These are phyloP conservation scores for Aureobasidium pullulans DNA, from an alignment of 2,329 filamentous ascomycete species.

Conservation along the genomic window DNA sequence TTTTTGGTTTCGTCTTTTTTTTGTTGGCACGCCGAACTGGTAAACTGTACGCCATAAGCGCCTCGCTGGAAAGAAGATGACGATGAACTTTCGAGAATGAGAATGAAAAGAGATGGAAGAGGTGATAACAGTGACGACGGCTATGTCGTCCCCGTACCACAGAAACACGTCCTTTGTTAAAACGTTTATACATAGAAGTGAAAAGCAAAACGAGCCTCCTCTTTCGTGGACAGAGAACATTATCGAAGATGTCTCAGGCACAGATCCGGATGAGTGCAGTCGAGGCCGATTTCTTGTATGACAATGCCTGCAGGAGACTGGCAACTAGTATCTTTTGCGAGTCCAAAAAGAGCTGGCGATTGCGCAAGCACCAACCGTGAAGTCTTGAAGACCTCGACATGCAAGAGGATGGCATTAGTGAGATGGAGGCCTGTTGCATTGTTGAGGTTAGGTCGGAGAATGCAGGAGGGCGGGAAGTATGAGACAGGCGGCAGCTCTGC, in stretches of 20 bases:
- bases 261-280: neutral
- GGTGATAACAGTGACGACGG: neutral
- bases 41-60: constrained; percentile 3
- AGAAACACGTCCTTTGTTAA: neutral
- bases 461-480: neutral
- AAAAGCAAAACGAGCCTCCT: neutral
- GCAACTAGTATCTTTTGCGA: too few species aligned
- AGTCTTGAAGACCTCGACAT: too few species aligned
- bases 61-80: constrained; percentile 3
- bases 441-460: neutral
- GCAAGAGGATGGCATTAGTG: neutral
- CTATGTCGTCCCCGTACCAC: neutral
- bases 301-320: too few species aligned
- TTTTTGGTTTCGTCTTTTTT: neutral
- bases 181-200: constrained; percentile 10
- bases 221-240: neutral
- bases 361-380: too few species aligned
- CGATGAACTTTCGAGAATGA: neutral
- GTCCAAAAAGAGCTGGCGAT: too few species aligned
- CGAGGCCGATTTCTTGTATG: neutral
- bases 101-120: neutral
- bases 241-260: too few species aligned
- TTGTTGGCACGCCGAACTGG: neutral
- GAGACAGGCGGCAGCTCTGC: neutral
- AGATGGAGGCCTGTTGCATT: neutral